Conservation (phyloP, 352 stramenopile genomes). For the Globisporangium viniferum region DNA sequence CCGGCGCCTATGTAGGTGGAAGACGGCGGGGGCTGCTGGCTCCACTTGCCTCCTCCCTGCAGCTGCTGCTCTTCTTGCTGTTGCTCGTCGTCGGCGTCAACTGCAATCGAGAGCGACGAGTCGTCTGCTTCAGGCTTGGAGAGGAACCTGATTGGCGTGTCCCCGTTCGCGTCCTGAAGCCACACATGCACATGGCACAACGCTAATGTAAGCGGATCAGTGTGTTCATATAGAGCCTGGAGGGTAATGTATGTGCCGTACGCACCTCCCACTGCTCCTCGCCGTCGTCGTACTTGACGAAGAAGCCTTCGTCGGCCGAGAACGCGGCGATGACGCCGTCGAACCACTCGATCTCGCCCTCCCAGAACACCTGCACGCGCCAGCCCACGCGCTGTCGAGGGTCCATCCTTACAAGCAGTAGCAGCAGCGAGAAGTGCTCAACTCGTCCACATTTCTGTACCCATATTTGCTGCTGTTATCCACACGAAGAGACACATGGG, state of each 20-base stretch:
- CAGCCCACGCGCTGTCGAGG: constrained; percentile 26
- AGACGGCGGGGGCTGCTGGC: constrained; percentile 15
- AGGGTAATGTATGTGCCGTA: not conserved
- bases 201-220: not conserved
- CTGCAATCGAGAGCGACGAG: not conserved
- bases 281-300: constrained; percentile 70
- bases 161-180: constrained; percentile 3
- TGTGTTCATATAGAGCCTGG: not conserved
- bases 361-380: constrained; percentile 68
- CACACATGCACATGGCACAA: not conserved
- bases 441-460: too few species aligned
- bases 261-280: constrained; percentile 72
- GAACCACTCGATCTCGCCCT: constrained; percentile 65
- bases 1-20: constrained; percentile 7
- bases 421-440: too few species aligned
- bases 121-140: not conserved
- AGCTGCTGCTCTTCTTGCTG: not conserved
- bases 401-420: not conserved
- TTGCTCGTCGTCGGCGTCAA: not conserved
- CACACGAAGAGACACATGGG: not conserved
- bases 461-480: too few species aligned
- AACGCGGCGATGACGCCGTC: constrained; percentile 45
- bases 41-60: not conserved
- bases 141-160: constrained; percentile 26
- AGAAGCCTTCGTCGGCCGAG: constrained; percentile 37